phyloP scores from a whole-genome alignment of 805 yeast species.

The Sugiyamaella chiloensis region DNA sequence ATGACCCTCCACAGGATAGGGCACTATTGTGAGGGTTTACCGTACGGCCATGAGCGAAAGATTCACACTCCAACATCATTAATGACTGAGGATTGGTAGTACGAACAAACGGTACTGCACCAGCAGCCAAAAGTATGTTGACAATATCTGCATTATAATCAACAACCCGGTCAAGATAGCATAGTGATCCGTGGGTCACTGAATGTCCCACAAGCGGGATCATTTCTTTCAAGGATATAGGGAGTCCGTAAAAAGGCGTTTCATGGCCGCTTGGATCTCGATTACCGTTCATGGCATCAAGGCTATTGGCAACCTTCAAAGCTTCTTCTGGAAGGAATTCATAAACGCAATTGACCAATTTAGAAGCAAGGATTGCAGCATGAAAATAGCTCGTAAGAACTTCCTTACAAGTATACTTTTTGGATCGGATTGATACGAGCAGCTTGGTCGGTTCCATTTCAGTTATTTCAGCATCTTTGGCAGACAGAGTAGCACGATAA shows the following conservation, averaged over 20 bases:
- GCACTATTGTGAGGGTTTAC: constrained; percentile 44
- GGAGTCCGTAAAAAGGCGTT: not conserved
- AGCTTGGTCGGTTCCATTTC: not conserved
- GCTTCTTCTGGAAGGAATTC: constrained; percentile 1
- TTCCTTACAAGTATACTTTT: not conserved
- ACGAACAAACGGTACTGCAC: constrained; percentile 62
- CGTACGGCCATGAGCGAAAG: constrained; percentile 46
- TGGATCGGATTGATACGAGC: not conserved
- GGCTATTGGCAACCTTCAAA: not conserved
- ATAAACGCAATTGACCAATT: constrained; percentile 1
- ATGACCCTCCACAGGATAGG: constrained; percentile 51
- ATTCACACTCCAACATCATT: constrained; percentile 52
- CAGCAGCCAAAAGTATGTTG: constrained; percentile 46
- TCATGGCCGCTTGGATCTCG: not conserved
- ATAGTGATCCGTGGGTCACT: not conserved
- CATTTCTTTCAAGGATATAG: constrained; percentile 1
- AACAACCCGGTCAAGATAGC: constrained; percentile 1
- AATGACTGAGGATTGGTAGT: constrained; percentile 56
- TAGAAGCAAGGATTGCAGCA: not conserved
- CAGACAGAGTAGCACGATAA: not conserved
- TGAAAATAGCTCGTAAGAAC: not conserved
- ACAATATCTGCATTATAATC: constrained; percentile 31
- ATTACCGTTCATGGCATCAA: not conserved
- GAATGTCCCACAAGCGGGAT: constrained; percentile 6
- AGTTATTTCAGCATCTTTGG: not conserved